Evolutionary conservation across 2,329 filamentous ascomycete species (phyloP).

Genomic region (Pyricularia sp.): DNA sequence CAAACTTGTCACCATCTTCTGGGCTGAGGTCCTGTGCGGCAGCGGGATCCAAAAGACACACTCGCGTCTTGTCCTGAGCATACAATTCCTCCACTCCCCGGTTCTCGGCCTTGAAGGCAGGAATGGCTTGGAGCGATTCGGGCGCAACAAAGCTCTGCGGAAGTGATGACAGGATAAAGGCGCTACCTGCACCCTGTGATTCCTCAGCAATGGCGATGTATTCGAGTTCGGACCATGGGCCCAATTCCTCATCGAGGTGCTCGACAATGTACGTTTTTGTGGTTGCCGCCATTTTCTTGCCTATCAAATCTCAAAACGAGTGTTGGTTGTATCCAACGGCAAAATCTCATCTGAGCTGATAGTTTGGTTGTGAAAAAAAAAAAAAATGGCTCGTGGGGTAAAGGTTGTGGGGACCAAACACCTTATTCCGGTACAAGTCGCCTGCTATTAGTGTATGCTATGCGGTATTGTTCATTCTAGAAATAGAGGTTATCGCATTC

Average conservation of each 20-base stretch:
- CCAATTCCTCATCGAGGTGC: constrained; percentile 89
- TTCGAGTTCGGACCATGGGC: constrained; percentile 87
- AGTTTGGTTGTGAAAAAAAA: background rate
- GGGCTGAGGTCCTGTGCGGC: constrained; percentile 70
- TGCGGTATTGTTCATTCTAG: background rate
- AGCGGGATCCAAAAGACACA: constrained; percentile 82
- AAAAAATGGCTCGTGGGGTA: background rate
- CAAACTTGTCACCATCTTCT: constrained; percentile 69
- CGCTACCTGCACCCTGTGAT: constrained; percentile 50
- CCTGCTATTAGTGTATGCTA: background rate
- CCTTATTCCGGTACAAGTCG: background rate
- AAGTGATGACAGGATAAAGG: constrained; percentile 74
- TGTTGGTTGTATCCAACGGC: background rate
- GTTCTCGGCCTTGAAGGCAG: constrained; percentile 58
- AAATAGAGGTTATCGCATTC: background rate
- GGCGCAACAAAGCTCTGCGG: constrained; percentile 56
- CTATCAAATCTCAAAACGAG: too few species aligned
- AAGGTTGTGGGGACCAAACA: background rate
- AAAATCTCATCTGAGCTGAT: background rate
- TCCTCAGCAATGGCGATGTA: constrained; percentile 81
- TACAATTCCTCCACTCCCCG: constrained; percentile 77
- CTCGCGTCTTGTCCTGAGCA: constrained; percentile 53
- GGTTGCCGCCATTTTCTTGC: constrained; percentile 19
- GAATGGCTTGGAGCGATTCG: constrained; percentile 35
- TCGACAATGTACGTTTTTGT: constrained; percentile 82